Evolutionary conservation across 2,329 filamentous ascomycete species (phyloP).

Genomic region (Botrytis squamosa): DNA sequence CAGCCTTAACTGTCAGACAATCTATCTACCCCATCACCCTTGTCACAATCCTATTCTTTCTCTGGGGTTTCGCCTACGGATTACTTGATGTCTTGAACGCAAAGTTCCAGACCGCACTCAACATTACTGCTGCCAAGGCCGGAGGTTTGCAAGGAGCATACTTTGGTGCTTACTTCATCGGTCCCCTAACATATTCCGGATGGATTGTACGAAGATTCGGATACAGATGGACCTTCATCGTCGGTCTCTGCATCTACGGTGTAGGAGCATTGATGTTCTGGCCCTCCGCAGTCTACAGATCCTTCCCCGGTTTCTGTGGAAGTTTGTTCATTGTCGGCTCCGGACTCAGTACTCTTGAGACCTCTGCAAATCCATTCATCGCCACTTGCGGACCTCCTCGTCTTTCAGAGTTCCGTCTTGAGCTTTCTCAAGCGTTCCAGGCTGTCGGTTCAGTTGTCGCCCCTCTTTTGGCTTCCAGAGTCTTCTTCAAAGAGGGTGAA

Average conservation of each 20-base stretch:
- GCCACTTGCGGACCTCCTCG: conserved; percentile 69
- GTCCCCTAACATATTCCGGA: conserved; percentile 63
- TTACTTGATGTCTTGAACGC: conserved; percentile 76
- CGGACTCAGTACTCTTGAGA: conserved; percentile 73
- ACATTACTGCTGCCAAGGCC: conserved; percentile 55
- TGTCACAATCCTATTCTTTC: conserved; percentile 19
- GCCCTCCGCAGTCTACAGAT: conserved; percentile 62
- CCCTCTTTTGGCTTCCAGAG: conserved; percentile 65
- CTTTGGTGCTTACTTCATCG: conserved; percentile 69
- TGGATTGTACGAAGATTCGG: conserved; percentile 69
- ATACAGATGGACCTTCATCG: conserved; percentile 77
- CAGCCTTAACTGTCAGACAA: conserved; percentile 14
- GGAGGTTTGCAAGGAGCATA: conserved; percentile 70
- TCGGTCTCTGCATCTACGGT: conserved; percentile 71
- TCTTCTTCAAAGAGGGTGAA: conserved; percentile 62
- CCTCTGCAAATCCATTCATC: conserved; percentile 73
- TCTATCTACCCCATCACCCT: conserved; percentile 22
- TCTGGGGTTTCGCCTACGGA: conserved; percentile 61
- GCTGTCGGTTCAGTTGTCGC: conserved; percentile 72
- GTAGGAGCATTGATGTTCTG: conserved; percentile 78
- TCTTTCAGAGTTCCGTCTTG: conserved; percentile 71
- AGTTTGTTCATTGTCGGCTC: conserved; percentile 67
- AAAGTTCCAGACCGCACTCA: conserved; percentile 54
- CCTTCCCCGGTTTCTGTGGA: conserved; percentile 34
- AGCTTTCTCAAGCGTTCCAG: conserved; percentile 73